phyloP scores from a whole-genome alignment of 2,329 filamentous ascomycete genomes.

The Aureobasidium melanogenum region DNA sequence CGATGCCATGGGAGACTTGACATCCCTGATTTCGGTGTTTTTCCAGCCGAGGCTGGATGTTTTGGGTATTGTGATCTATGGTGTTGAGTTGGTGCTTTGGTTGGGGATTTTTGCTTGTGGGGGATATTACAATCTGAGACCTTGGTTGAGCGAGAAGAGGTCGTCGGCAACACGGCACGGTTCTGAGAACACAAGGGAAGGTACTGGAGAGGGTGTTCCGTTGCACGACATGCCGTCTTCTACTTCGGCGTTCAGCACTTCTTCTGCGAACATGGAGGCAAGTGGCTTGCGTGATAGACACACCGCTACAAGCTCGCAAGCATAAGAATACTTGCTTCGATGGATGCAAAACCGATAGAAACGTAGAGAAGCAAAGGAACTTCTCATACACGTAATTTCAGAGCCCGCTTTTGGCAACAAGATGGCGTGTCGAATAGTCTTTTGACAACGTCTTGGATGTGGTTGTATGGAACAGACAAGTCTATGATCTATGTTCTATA shows the following conservation, averaged over 20 bases:
- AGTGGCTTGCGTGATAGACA: neutral
- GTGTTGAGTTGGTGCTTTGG: conserved; percentile 57
- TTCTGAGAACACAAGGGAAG: neutral
- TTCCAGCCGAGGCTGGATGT: conserved; percentile 52
- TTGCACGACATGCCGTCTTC: conserved; percentile 48
- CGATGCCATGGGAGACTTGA: conserved; percentile 60
- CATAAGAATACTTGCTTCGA: no score
- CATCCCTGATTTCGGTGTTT: conserved; percentile 55
- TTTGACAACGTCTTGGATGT: no score
- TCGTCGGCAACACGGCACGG: neutral
- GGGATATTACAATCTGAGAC: conserved; percentile 54
- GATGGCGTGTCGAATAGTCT: no score
- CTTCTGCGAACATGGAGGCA: conserved; percentile 31
- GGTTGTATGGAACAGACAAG: no score
- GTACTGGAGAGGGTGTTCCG: conserved; percentile 23
- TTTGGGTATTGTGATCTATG: conserved; percentile 59
- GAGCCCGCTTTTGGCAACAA: no score
- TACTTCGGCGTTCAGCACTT: conserved; percentile 55
- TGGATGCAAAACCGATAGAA: no score
- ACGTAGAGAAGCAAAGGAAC: no score
- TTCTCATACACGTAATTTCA: no score
- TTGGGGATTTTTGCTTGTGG: conserved; percentile 58
- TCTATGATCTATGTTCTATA: no score
- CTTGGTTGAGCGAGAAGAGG: conserved; percentile 40
- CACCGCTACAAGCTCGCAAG: neutral